A percentile compares a stretch with the other conserved stretches of the same genome.
Conservation (phyloP, 2,329 filamentous ascomycete species). For the Alternaria incomplexa region DNA sequence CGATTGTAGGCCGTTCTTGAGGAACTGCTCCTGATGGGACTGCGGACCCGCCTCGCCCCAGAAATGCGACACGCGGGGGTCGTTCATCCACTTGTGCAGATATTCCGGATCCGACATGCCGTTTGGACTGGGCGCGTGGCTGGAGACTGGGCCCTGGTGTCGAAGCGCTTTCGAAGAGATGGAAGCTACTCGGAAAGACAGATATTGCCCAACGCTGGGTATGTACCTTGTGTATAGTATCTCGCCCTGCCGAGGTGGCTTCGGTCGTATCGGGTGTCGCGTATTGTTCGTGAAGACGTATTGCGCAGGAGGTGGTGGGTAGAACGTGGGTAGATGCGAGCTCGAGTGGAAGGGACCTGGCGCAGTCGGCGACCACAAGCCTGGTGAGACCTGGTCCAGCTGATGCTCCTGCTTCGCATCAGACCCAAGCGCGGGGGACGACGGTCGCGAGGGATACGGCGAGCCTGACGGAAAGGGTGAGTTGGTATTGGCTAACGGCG, state of each 20-base stretch:
- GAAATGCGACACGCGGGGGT: slow-evolving; percentile 79
- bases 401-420: slow-evolving; percentile 36
- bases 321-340: slow-evolving; percentile 89
- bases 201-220: slow-evolving; percentile 79
- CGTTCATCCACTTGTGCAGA: slow-evolving; percentile 86
- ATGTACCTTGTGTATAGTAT: slow-evolving; percentile 90
- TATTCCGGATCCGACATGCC: slow-evolving; percentile 67
- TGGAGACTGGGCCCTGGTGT: slow-evolving; percentile 64
- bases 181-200: slow-evolving; percentile 87
- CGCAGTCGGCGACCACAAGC: slow-evolving; percentile 50
- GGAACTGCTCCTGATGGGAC: slow-evolving; percentile 68
- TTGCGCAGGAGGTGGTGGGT: slow-evolving; percentile 80
- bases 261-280: slow-evolving; percentile 85
- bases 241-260: slow-evolving; percentile 88
- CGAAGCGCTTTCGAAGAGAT: slow-evolving; percentile 68
- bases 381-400: slow-evolving; percentile 39
- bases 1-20: slow-evolving; percentile 68
- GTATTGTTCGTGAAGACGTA: slow-evolving; percentile 80
- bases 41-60: slow-evolving; percentile 74
- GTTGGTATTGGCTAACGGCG: slow-evolving; percentile 60
- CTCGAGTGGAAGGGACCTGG: slow-evolving; percentile 78
- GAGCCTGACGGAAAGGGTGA: slow-evolving; percentile 58
- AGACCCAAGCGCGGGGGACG: slow-evolving; percentile 53
- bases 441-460: slow-evolving; percentile 58
- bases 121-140: slow-evolving; percentile 23